Conservation (phyloP, 768 basidiomycete genomes). For the Saitozyma podzolica region DNA sequence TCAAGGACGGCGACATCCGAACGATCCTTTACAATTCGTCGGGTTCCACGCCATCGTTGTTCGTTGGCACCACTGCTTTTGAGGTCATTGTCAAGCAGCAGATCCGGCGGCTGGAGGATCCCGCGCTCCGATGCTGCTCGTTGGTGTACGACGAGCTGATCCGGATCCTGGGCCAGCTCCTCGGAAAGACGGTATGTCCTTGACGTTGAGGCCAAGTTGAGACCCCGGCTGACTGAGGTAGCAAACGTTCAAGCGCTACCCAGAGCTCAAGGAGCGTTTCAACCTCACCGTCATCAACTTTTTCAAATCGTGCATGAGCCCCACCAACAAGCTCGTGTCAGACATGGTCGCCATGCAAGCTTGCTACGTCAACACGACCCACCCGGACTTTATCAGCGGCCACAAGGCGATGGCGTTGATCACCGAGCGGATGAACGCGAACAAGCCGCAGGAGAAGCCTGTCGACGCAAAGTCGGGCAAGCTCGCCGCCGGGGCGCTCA, state of each 20-base stretch:
- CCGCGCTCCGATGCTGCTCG: slow-evolving; percentile 87
- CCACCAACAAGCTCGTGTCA: slow-evolving; percentile 88
- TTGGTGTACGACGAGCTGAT: slow-evolving; percentile 97
- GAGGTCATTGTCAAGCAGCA: slow-evolving; percentile 99
- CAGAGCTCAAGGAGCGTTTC: slow-evolving; percentile 93
- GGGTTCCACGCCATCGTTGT: slow-evolving; percentile 94
- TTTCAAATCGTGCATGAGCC: slow-evolving; percentile 89
- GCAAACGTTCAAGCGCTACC: slow-evolving; percentile 96
- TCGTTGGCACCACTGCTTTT: slow-evolving; percentile 95
- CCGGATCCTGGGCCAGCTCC: slow-evolving; percentile 85
- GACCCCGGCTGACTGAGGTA: slow-evolving; percentile 48
- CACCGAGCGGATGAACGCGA: slow-evolving; percentile 66
- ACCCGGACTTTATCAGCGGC: slow-evolving; percentile 96
- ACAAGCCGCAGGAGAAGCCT: slow-evolving; percentile 65
- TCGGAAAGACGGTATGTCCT: slow-evolving; percentile 79
- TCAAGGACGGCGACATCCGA: slow-evolving; percentile 97
- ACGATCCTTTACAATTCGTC: slow-evolving; percentile 97
- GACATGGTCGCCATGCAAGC: slow-evolving; percentile 98
- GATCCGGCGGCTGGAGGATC: slow-evolving; percentile 94
- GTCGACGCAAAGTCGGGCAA: slow-evolving; percentile 73
- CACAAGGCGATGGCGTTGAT: slow-evolving; percentile 94
- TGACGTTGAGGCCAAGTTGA: not conserved
- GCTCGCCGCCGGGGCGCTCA: slow-evolving; percentile 64
- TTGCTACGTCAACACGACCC: slow-evolving; percentile 98
- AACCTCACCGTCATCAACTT: slow-evolving; percentile 94